Conservation (phyloP, 306 rosid species). For the Hippophae gyantsensis region DNA sequence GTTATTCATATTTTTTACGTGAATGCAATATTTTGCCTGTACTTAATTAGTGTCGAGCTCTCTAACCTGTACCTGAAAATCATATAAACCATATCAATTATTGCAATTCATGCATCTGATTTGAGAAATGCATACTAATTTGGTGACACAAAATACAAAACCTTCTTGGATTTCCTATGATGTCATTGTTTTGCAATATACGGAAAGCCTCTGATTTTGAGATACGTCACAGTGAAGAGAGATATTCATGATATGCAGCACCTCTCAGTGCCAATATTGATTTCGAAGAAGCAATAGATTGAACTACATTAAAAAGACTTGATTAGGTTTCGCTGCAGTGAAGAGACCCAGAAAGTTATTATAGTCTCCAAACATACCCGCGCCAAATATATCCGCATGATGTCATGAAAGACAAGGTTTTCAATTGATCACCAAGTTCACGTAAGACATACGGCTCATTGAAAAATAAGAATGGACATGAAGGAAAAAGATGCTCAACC, state of each 20-base stretch:
- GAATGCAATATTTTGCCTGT: constrained; percentile 15
- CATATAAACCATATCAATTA: constrained; percentile 16
- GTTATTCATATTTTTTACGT: no score
- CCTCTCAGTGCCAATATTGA: constrained; percentile 34
- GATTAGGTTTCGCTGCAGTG: constrained; percentile 42
- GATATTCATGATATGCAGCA: constrained; percentile 45
- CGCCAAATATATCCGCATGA: no score
- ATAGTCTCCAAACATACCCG: not conserved
- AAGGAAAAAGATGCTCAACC: no score
- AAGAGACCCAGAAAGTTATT: constrained; percentile 13
- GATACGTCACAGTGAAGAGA: constrained; percentile 65
- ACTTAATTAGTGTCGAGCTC: constrained; percentile 65
- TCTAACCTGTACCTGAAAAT: constrained; percentile 33
- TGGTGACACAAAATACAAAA: constrained; percentile 14
- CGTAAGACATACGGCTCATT: no score
- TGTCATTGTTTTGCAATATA: constrained; percentile 33
- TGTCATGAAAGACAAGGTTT: no score
- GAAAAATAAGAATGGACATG: no score
- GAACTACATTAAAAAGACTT: constrained; percentile 30
- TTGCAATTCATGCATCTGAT: constrained; percentile 3
- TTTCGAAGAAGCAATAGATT: constrained; percentile 50
- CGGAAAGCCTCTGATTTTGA: constrained; percentile 61
- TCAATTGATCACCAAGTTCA: no score
- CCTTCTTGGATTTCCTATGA: constrained; percentile 45
- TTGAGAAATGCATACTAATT: constrained; percentile 6